Conservation (phyloP, 768 basidiomycete species). For the Lanmaoa pseudosensibilis region DNA sequence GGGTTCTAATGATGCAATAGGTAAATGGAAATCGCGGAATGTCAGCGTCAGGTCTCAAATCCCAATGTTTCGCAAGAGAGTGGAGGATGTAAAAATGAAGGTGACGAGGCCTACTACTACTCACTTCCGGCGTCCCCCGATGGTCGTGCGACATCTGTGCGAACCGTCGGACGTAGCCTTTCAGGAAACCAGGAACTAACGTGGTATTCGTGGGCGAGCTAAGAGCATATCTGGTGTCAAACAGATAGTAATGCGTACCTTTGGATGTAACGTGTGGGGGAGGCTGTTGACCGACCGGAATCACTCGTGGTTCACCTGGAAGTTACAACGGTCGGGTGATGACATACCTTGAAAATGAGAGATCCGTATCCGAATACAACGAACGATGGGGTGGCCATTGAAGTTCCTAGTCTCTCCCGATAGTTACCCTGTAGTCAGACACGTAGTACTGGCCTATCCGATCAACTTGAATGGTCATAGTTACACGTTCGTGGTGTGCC, state of each 20-base stretch:
- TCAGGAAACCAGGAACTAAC: conserved; percentile 77
- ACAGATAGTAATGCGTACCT: conserved; percentile 40
- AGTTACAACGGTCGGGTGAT: not conserved
- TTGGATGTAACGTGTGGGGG: conserved; percentile 74
- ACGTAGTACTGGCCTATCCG: too few species aligned
- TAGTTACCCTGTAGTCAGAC: not conserved
- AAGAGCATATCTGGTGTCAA: not conserved
- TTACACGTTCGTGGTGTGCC: not conserved
- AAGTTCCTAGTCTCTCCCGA: not conserved
- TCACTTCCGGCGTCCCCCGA: conserved; percentile 82
- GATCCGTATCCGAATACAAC: conserved; percentile 93
- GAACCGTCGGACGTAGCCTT: conserved; percentile 87
- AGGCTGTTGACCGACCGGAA: conserved; percentile 48
- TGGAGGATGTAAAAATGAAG: not conserved
- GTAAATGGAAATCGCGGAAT: not conserved
- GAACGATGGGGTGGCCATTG: conserved; percentile 41
- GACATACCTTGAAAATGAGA: conserved; percentile 77
- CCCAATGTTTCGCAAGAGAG: not conserved
- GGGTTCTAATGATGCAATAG: conserved; percentile 51
- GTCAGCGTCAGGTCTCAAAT: not conserved
- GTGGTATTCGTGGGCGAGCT: not conserved
- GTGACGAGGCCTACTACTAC: conserved; percentile 3
- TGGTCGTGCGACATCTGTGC: conserved; percentile 93
- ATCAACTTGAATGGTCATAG: not conserved
- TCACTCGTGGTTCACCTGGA: not conserved